Conservation (phyloP, 78 protist genomes). For the Fonticula alba region DNA sequence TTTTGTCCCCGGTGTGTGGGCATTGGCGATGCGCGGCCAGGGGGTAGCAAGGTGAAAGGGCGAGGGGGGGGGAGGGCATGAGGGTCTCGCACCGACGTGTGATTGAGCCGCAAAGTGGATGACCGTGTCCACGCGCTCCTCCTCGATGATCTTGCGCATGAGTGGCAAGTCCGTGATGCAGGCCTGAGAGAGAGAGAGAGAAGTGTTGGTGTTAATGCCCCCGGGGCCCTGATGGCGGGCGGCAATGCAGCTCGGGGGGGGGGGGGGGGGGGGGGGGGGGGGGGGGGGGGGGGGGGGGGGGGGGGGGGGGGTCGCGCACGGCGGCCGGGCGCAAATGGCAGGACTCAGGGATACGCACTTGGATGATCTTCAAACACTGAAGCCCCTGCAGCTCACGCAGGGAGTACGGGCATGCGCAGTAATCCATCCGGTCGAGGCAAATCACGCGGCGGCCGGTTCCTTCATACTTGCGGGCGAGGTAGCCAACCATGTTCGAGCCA, state of each 20-base stretch:
- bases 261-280: no score
- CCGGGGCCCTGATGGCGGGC: neutral
- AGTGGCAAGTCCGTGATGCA: constrained; percentile 41
- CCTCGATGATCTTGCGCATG: constrained; percentile 26
- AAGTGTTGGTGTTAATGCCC: neutral
- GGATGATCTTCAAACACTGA: constrained; percentile 32
- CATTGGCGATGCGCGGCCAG: no score
- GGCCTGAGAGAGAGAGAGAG: constrained; percentile 29
- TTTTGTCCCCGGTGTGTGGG: no score
- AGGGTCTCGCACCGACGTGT: constrained; percentile 53
- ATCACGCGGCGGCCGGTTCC: constrained; percentile 23
- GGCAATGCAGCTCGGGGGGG: neutral
- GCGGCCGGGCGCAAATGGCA: neutral
- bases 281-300: no score
- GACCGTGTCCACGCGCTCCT: constrained; percentile 66
- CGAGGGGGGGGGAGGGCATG: neutral
- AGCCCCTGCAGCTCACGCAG: constrained; percentile 2
- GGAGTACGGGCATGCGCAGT: constrained; percentile 54
- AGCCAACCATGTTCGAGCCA: constrained; percentile 35
- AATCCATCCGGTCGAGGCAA: constrained; percentile 60
- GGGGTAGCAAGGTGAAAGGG: neutral
- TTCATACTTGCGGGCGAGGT: constrained; percentile 12
- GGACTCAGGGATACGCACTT: neutral
- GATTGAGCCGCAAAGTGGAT: constrained; percentile 83
- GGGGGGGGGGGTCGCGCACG: no score